Evolutionary conservation across 2,329 filamentous ascomycete species (phyloP), one percentile per base, ranked within the genome.

Genomic region (Leptographium radiaticola): DNA sequence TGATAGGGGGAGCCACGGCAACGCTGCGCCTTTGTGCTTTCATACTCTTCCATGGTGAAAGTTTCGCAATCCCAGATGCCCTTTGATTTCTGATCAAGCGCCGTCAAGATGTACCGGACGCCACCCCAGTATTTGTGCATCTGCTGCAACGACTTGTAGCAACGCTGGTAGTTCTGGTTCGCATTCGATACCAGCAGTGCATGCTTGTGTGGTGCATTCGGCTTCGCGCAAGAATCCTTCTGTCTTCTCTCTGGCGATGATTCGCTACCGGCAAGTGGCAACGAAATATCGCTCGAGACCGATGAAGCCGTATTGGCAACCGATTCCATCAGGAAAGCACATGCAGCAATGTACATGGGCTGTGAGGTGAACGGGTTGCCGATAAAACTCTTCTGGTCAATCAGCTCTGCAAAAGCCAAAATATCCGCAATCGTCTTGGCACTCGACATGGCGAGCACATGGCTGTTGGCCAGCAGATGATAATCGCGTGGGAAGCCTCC

Each of bases 401-500:
- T 87, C 11, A 94, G 71, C 63, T 94, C 87, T 0, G 88, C 87
- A 66, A 94, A 94, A 1, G 86, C 84, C 10, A 94, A 69, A 16
- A 95, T 95, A 61, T 95, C 89, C 38, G 87, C 88, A 56, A 95
- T 93, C 0, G 89, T 94, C 70, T 94, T 95, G 13, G 89, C 89
- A 30, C 87, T 91, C 15, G 86, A 90, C 84, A 91, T 90, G 56
- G 86, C 88, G 6, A 83, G 67, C 64, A 93, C 87, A 54, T 87
- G 82, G 59, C 87, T 93, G 63, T 93, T 87, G 0, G 85, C 80
- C 40, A 89, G 80, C 1, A 95, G 73, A 54, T 89, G 84, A 50
- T 87, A 76, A 52, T 86, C 83, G 54, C 70, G 71, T 46, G 69
- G 71, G 38, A 76, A 65, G 15, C 72, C 69, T n/a, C 74, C 75